Percentiles rank a stretch among this genome's conserved stretches.
phyloP scores from a whole-genome alignment of 768 basidiomycete species.

The Lactarius psammicola region DNA sequence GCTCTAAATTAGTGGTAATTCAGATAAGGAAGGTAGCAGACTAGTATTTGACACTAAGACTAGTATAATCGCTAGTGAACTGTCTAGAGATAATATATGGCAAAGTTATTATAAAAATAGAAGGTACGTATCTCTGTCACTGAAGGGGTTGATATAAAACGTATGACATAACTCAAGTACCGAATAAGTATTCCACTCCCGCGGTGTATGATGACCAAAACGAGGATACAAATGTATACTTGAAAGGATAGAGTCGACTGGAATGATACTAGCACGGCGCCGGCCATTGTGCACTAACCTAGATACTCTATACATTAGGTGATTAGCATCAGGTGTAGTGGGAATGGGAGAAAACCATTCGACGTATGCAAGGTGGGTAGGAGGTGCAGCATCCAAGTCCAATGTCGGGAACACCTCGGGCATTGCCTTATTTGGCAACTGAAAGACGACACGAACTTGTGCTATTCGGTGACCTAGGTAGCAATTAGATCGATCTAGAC shows the following conservation, averaged over 20 bases:
- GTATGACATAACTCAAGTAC: conserved; percentile 1
- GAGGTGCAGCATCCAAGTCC: not conserved
- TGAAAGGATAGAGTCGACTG: not conserved
- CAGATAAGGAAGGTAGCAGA: not conserved
- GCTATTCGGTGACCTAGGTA: not conserved
- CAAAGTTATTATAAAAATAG: not conserved
- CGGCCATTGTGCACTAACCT: not conserved
- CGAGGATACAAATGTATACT: not conserved
- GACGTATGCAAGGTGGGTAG: conserved; percentile 7
- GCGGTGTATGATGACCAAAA: not conserved
- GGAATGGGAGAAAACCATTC: conserved; percentile 9
- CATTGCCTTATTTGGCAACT: not conserved
- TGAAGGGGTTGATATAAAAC: too few species aligned
- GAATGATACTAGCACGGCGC: not conserved
- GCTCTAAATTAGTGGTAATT: not conserved
- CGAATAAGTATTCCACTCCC: not conserved
- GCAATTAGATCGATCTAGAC: too few species aligned
- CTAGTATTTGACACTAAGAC: not conserved
- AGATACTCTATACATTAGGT: not conserved
- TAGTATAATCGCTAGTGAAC: not conserved
- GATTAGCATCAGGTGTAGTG: not conserved
- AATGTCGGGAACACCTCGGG: not conserved
- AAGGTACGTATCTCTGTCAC: not conserved
- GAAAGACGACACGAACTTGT: not conserved
- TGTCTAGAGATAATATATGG: not conserved